Evolutionary conservation across 352 stramenopile genomes (phyloP).

Genomic region (Phytopythium helicoides): DNA sequence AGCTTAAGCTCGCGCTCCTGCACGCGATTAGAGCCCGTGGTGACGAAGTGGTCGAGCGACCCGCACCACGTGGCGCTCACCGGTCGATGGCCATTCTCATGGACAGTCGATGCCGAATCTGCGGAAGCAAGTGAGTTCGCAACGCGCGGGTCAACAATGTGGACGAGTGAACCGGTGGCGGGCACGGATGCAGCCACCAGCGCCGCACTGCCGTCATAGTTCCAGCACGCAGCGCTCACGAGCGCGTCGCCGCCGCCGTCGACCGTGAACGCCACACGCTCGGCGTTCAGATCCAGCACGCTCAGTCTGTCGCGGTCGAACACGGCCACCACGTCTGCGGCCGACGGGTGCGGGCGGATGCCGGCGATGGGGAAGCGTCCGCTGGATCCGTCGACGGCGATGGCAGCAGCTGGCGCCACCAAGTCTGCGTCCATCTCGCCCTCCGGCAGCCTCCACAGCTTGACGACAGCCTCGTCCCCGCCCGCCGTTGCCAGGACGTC

Average conservation of each 20-base stretch:
- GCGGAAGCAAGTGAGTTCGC: not conserved
- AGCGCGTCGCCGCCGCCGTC: slow-evolving; percentile 5
- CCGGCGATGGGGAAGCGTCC: slow-evolving; percentile 21
- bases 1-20: slow-evolving; percentile 78
- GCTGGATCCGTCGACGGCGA: slow-evolving; percentile 10
- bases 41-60: slow-evolving; percentile 48
- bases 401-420: slow-evolving; percentile 6
- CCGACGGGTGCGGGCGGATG: slow-evolving; percentile 57
- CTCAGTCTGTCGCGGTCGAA: slow-evolving; percentile 37
- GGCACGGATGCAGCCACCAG: slow-evolving; percentile 28
- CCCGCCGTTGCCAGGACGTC: slow-evolving; percentile 55
- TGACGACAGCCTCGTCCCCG: slow-evolving; percentile 40
- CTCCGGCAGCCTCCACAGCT: slow-evolving; percentile 59
- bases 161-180: slow-evolving; percentile 43
- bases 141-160: slow-evolving; percentile 54
- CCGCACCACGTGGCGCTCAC: slow-evolving; percentile 62
- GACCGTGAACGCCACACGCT: slow-evolving; percentile 18
- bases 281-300: slow-evolving; percentile 45
- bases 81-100: slow-evolving; percentile 39
- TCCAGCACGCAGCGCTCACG: slow-evolving; percentile 52
- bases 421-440: slow-evolving; percentile 29
- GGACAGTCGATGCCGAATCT: slow-evolving; percentile 22
- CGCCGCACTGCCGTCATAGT: slow-evolving; percentile 62
- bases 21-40: slow-evolving; percentile 55
- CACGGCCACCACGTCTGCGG: slow-evolving; percentile 36